These are phyloP conservation scores for Hymenoscyphus fraxineus DNA, from an alignment of 2,329 filamentous ascomycete species.

Conservation along the genomic window DNA sequence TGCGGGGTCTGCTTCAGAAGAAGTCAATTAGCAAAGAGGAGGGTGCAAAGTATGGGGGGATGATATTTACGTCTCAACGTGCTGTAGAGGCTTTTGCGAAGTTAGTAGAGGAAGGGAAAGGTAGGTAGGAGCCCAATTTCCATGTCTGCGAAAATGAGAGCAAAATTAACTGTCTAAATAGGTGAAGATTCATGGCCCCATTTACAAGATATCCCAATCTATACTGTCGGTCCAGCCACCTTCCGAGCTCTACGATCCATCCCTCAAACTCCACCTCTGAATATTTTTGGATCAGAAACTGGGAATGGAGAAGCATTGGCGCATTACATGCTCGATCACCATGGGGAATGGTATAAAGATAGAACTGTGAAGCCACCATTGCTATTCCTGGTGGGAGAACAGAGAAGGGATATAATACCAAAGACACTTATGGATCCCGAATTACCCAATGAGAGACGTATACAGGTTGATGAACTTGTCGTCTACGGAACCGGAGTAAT, in stretches of 20 bases:
- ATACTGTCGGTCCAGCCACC: conserved; percentile 78
- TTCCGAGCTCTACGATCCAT: conserved; percentile 66
- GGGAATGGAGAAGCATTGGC: conserved; percentile 83
- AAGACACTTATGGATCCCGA: conserved; percentile 63
- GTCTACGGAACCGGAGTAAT: conserved; percentile 86
- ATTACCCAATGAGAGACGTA: conserved; percentile 48
- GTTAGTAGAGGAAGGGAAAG: conserved; percentile 49
- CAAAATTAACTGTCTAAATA: conserved; percentile 12
- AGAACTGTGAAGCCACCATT: conserved; percentile 53
- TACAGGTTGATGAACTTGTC: conserved; percentile 72
- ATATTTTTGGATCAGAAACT: conserved; percentile 73
- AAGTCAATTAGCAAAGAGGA: conserved; percentile 39
- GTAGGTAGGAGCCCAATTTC: conserved; percentile 13
- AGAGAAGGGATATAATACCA: conserved; percentile 85
- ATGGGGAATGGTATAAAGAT: conserved; percentile 51
- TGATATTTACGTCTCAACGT: conserved; percentile 80
- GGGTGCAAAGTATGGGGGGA: conserved; percentile 59
- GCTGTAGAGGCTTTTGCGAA: conserved; percentile 74
- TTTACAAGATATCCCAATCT: conserved; percentile 58
- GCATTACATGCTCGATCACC: conserved; percentile 73
- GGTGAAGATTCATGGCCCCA: conserved; percentile 44
- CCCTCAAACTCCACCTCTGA: conserved; percentile 46
- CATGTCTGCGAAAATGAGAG: neutral
- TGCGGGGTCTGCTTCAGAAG: conserved; percentile 48
- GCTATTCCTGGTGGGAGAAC: conserved; percentile 87